Percentiles rank a stretch among this genome's conserved stretches.
phyloP scores from a whole-genome alignment of 1,139 yeast genomes.

The Hyphopichia burtonii region DNA sequence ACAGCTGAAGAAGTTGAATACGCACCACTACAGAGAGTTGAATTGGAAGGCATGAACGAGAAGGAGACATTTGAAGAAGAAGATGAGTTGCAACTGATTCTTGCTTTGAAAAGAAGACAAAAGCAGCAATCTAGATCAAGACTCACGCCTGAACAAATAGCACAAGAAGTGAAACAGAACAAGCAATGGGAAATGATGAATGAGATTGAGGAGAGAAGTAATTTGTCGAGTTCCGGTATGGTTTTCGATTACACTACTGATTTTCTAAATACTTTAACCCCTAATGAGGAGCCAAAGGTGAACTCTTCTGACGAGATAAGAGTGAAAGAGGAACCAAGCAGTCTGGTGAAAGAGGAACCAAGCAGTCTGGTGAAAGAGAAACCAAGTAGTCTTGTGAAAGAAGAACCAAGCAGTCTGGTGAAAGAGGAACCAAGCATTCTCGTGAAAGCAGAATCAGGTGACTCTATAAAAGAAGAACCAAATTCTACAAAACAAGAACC shows the following conservation, averaged over 20 bases:
- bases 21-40: conserved; percentile 28
- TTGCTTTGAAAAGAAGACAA: conserved; percentile 40
- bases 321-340: background rate
- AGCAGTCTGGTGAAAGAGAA: background rate
- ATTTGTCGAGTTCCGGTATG: conserved; percentile 11
- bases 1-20: conserved; percentile 20
- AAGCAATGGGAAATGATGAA: conserved; percentile 29
- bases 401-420: background rate
- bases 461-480: background rate
- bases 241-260: conserved; percentile 59
- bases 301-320: too few relatives aligned
- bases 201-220: conserved; percentile 13
- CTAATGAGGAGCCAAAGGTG: background rate
- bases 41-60: conserved; percentile 18
- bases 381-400: background rate
- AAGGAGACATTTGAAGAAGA: conserved; percentile 41
- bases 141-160: conserved; percentile 48
- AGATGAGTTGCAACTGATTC: conserved; percentile 42
- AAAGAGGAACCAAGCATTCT: conserved; percentile 1
- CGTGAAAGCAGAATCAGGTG: too few relatives aligned
- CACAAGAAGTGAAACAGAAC: conserved; percentile 40
- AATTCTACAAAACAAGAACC: background rate
- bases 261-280: conserved; percentile 44
- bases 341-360: background rate
- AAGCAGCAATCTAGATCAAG: conserved; percentile 29